Conservation (phyloP, 78 protist genomes). For the Dictyostelium capitatum region DNA sequence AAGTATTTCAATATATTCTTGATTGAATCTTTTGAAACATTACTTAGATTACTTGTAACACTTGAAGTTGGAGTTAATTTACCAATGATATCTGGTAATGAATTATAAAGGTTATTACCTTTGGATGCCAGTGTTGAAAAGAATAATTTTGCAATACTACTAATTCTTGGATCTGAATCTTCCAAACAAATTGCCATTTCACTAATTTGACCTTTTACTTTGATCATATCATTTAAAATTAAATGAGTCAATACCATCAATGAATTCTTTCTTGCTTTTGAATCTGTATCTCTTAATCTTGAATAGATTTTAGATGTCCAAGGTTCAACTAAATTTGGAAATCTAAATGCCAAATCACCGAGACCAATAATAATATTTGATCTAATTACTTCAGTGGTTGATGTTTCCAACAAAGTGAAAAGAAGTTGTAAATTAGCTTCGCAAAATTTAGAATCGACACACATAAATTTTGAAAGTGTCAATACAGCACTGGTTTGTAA, state of each 20-base stretch:
- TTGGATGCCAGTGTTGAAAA: slow-evolving; percentile 27
- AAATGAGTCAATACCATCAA: slow-evolving; percentile 96
- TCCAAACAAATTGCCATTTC: slow-evolving; percentile 88
- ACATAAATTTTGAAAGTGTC: slow-evolving; percentile 91
- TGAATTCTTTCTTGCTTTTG: slow-evolving; percentile 89
- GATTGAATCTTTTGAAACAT: slow-evolving; percentile 37
- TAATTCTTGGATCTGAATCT: slow-evolving; percentile 79
- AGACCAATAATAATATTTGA: slow-evolving; percentile 92
- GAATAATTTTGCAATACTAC: slow-evolving; percentile 76
- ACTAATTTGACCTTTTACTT: slow-evolving; percentile 59
- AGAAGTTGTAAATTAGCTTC: slow-evolving; percentile 80
- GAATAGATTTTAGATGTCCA: slow-evolving; percentile 90
- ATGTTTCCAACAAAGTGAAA: slow-evolving; percentile 65
- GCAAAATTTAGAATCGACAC: slow-evolving; percentile 79
- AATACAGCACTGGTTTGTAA: slow-evolving; percentile 84
- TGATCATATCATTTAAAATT: slow-evolving; percentile 96
- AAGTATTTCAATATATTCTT: slow-evolving; percentile 77
- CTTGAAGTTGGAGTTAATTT: slow-evolving; percentile 30
- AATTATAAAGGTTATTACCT: slow-evolving; percentile 91
- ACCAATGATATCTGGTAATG: slow-evolving; percentile 94
- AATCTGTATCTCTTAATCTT: slow-evolving; percentile 86
- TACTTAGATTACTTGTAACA: background rate
- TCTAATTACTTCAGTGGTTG: slow-evolving; percentile 55
- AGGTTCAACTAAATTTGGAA: slow-evolving; percentile 96
- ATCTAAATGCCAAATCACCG: slow-evolving; percentile 94